These are phyloP conservation scores for Guillardia theta DNA, from an alignment of 78 protist genomes.

Conservation along the genomic window DNA sequence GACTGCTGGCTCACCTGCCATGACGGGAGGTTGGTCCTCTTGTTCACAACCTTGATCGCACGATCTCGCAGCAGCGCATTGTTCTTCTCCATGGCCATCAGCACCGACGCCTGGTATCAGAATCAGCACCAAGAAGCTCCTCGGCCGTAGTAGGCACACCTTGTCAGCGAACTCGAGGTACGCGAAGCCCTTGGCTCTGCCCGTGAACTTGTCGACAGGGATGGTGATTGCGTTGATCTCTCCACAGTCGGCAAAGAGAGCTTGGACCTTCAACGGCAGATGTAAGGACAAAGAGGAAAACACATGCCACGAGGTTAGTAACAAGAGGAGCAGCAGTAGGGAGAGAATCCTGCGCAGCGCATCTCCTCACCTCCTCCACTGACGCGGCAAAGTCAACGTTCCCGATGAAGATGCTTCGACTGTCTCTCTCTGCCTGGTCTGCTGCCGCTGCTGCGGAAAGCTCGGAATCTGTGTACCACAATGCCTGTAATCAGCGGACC, in stretches of 20 bases:
- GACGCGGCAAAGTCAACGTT: background rate
- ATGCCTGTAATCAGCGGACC: background rate
- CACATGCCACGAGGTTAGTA: background rate
- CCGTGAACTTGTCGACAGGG: constrained; percentile 20
- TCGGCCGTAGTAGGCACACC: background rate
- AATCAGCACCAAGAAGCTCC: background rate
- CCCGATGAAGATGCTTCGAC: background rate
- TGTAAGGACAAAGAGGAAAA: background rate
- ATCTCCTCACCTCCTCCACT: constrained; percentile 1
- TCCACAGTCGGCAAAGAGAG: constrained; percentile 2
- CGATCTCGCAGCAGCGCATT: constrained; percentile 3
- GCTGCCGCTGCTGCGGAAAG: background rate
- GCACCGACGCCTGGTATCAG: background rate
- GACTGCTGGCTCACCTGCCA: constrained; percentile 1
- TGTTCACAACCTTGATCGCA: constrained; percentile 7
- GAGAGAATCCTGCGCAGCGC: no score
- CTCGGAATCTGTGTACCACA: background rate
- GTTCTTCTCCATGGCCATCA: constrained; percentile 20
- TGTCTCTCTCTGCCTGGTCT: background rate
- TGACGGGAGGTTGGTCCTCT: constrained; percentile 13
- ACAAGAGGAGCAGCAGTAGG: background rate
- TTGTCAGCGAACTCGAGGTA: constrained; percentile 33
- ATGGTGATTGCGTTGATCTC: constrained; percentile 34
- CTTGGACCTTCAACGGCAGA: background rate
- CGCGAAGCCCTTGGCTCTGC: constrained; percentile 23